Evolutionary conservation across 1,284 basidiomycete species (phyloP).

Genomic region (Clitocybe nebularis): DNA sequence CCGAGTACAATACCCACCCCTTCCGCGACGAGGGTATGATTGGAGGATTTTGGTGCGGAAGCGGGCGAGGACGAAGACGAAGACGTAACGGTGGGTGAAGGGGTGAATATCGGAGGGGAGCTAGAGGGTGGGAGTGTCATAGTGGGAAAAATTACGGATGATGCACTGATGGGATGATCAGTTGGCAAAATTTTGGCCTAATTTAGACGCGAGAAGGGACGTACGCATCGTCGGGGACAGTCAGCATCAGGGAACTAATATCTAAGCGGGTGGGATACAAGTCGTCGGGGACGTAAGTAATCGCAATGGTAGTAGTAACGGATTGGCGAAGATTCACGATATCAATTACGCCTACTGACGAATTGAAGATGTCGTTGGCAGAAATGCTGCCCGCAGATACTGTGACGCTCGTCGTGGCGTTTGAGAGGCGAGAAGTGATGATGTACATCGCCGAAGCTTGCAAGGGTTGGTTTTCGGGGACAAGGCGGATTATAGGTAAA

Average conservation of each 20-base stretch:
- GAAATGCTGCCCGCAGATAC: constrained; percentile 35
- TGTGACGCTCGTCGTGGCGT: constrained; percentile 48
- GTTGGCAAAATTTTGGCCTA: constrained; percentile 1
- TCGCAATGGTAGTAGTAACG: constrained; percentile 35
- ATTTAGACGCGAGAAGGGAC: constrained; percentile 21
- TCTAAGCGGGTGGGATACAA: constrained; percentile 32
- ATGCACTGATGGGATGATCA: constrained; percentile 23
- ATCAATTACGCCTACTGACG: constrained; percentile 31
- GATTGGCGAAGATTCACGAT: constrained; percentile 34
- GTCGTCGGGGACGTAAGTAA: constrained; percentile 36
- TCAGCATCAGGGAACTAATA: constrained; percentile 37
- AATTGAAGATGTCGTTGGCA: constrained; percentile 28
- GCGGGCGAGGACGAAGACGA: constrained; percentile 13
- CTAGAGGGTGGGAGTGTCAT: constrained; percentile 36
- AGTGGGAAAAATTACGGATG: constrained; percentile 38
- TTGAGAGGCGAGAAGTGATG: constrained; percentile 39
- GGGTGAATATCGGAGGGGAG: constrained; percentile 28
- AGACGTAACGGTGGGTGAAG: constrained; percentile 19
- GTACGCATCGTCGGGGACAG: constrained; percentile 36
- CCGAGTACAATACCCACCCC: constrained; percentile 38
- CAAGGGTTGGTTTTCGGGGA: constrained; percentile 3
- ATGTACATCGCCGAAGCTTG: constrained; percentile 44
- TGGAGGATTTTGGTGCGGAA: constrained; percentile 6
- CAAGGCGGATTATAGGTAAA: background rate
- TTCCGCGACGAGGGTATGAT: constrained; percentile 24